Evolutionary conservation across 1,139 yeast species (phyloP).

Genomic region (Geotrichum citri-aurantii): DNA sequence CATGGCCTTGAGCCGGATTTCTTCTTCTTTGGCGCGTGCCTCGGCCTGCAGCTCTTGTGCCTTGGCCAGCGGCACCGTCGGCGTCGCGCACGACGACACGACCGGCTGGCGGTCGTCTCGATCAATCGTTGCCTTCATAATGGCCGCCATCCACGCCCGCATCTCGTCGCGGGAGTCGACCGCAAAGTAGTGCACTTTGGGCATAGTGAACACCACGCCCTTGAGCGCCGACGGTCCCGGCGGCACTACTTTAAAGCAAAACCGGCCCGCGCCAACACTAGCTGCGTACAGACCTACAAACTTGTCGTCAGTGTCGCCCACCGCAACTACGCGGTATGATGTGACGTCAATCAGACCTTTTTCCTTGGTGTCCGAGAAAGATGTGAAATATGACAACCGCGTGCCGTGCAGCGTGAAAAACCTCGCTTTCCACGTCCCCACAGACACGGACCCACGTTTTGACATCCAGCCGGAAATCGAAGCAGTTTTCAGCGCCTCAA

Average conservation of each 20-base stretch:
- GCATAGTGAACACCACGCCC: constrained; percentile 94
- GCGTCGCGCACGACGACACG: constrained; percentile 90
- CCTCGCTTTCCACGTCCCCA: constrained; percentile 86
- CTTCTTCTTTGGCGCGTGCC: constrained; percentile 29
- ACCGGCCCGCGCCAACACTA: constrained; percentile 89
- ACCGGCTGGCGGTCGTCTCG: constrained; percentile 93
- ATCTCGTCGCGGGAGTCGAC: constrained; percentile 86
- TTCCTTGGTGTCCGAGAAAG: constrained; percentile 75
- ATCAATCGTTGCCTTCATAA: constrained; percentile 94
- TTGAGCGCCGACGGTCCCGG: constrained; percentile 97
- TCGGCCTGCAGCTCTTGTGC: constrained; percentile 58
- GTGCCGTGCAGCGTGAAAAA: constrained; percentile 91
- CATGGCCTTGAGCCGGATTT: constrained; percentile 27
- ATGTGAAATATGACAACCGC: constrained; percentile 77
- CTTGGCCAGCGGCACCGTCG: constrained; percentile 77
- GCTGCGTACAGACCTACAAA: constrained; percentile 84
- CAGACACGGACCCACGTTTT: constrained; percentile 79
- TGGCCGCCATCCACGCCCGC: constrained; percentile 92
- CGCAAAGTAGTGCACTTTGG: constrained; percentile 91
- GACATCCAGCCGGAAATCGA: constrained; percentile 92
- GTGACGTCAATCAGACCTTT: constrained; percentile 93
- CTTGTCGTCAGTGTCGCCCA: constrained; percentile 62
- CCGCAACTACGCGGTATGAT: constrained; percentile 83
- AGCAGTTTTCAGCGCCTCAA: constrained; percentile 71
- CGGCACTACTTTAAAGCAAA: constrained; percentile 90